Evolutionary conservation across 208 protist species (phyloP), one percentile per base, ranked within the genome.

Genomic region (Naegleria lovaniensis): DNA sequence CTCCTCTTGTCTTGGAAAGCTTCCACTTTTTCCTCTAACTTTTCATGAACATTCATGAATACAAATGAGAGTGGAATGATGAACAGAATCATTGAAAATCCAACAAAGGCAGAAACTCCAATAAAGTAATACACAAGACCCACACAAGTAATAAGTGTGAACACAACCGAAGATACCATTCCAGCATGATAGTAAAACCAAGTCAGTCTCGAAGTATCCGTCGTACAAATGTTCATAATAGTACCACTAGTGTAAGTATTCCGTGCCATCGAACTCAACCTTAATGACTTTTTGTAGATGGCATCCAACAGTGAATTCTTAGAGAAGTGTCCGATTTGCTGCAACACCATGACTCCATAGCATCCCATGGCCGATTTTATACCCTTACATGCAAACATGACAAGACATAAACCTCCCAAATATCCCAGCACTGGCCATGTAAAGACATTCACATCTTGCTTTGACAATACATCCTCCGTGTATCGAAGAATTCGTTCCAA

Each of bases 1-100:
- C 98, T 91, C 87, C 97, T 95, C 29, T 92, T 92, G 92, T 98
- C 98, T 0, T 94, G 98, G 91, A 52, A 33, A 36, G 41, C 3
- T 92, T 92, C 51, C 91, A 91, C 4, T 52, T 58, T 36, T 93
- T 29, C 40, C 41, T 29, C 29, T 29, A 16, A 90, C 43, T 95
- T 90, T 11, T 92, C 90, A 36, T 93, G 92, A 91, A 95, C 94
- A 1, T 95, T 84, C 9, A 93, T 86, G 36, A 87, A 92, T 87
- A 97, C 93, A 1, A 97, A 19, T 40, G 96, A 96, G n/a, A 97
- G 90, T 29, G 94, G 90, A 0, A 94, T 41, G 4, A 97, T 0
- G 6, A 59, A 5, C 16, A 58, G 55, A 29, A 98, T 93, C 1
- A 95, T 91, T 29, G 91, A 92, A 16, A 98, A 90, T 0, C 94